These are phyloP conservation scores for Aquilaria malaccensis DNA, from an alignment of 345 rosid genomes.

Conservation along the genomic window DNA sequence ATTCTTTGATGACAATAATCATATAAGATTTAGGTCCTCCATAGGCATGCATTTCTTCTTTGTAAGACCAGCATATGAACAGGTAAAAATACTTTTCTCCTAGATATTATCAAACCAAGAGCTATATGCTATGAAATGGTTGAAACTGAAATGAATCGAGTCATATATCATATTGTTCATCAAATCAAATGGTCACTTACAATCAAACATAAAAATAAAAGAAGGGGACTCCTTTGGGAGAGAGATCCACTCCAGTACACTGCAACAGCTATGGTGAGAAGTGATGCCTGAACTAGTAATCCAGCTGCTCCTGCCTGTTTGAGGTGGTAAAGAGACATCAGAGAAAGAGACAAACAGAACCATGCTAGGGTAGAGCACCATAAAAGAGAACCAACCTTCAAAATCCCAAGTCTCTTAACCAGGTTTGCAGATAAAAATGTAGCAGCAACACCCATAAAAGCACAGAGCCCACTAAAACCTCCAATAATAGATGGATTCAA, in stretches of 20 bases:
- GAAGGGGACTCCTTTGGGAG: conserved; percentile 57
- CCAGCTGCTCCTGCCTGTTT: conserved; percentile 94
- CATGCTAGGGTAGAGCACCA: background rate
- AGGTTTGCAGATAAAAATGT: conserved; percentile 78
- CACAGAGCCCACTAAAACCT: conserved; percentile 87
- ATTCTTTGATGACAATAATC: too few relatives aligned
- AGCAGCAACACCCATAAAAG: conserved; percentile 93
- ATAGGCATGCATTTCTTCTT: too few relatives aligned
- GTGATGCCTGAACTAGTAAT: conserved; percentile 74
- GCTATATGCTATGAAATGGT: too few relatives aligned
- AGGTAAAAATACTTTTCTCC: too few relatives aligned
- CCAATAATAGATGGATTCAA: conserved; percentile 83
- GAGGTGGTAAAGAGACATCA: conserved; percentile 7
- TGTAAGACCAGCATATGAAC: too few relatives aligned
- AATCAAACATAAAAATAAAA: conserved; percentile 70
- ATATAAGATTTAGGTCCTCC: too few relatives aligned
- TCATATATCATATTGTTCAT: background rate
- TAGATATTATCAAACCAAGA: too few relatives aligned
- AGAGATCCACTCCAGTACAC: conserved; percentile 72
- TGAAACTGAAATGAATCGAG: background rate
- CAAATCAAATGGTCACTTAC: conserved; percentile 33
- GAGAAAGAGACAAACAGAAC: background rate
- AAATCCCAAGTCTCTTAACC: conserved; percentile 66
- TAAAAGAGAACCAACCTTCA: conserved; percentile 38
- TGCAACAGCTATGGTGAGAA: conserved; percentile 67